Evolutionary conservation across 495 filamentous ascomycete species (phyloP), one percentile per base, ranked within the genome.

Genomic region (Zalerion maritima): DNA sequence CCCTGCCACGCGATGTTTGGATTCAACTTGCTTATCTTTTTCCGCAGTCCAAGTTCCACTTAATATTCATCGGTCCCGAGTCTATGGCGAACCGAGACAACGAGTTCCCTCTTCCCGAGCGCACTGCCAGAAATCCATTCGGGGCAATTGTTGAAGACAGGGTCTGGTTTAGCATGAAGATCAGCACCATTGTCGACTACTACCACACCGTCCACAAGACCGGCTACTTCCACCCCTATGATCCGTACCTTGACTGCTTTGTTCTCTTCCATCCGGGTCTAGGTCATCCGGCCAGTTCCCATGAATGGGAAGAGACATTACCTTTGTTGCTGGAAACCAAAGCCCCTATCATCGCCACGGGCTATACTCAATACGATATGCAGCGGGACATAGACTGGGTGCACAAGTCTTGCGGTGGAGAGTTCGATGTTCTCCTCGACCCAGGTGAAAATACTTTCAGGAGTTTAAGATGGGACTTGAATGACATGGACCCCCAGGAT

Each of bases 181-280:
- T 99, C 39, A 83, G 72, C 44, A 99, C 89, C 0, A 93, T 83
- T 42, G 86, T 94, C 14, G 91, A 99, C 35, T 94, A 99, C 55
- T 99, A 86, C 61, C 86, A 99, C 50, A 94, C 84, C 1, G 67
- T 99, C 44, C 86, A 96, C 56, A 73, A 87, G 42, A 75, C 87
- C 1, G 71, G 78, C 18, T 63, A 81, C 32, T 99, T 96, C 59
- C 67, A 78, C 14, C 91, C 91, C 0, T 94, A 81, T 54, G 89
- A 99, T 50, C 89, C 89, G 1, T 99, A 99, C 51, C 87, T 99
- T 41, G 89, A 99, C 58, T 81, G 75, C 47, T 85, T 99, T 42
- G 71, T 99, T 45, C 66, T 92, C 29, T 99, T 94, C 62, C 89
- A 99, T 50, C 89, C 89, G 2, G 89, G 89, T 5, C 61, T 99